Base-by-base conservation (phyloP, 495 filamentous ascomycete genomes). In the Lasiosphaeris hirsuta region DNA sequence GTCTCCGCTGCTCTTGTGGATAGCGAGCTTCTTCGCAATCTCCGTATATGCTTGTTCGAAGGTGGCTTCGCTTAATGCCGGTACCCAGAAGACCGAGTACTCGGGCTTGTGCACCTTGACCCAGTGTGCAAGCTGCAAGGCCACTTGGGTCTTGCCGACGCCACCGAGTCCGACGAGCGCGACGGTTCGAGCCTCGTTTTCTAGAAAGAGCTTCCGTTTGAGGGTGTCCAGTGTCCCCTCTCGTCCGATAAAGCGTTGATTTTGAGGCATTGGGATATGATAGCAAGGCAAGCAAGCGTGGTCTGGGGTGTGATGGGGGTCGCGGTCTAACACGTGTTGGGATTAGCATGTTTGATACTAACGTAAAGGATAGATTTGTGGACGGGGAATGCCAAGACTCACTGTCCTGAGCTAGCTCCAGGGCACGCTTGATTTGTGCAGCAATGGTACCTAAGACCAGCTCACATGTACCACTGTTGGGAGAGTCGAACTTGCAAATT, bases 71-170 rank as follows among this genome's bases (percentile, higher is more conserved):
- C 66, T 76, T 1, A 71, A 55, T 0, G 72, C 74, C 0, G 72
- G 66, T 11, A 84, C 59, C 81, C 80, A 85, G 48, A 83, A 73
- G 19, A 83, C 57, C 1, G 78, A 77, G 46, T 68, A 79, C 1
- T 75, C 68, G 1, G 69, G 60, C 6, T 71, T 47, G 14, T 61
- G 44, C 9, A 61, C 0, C 70, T 63, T 70, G 6, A 65, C 51
- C 56, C 71, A 68, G 56, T 78, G 78, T 0, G 72, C 72, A 38
- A 81, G 51, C 51, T 79, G 73, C 8, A 85, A 52, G 1, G 70
- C 74, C n/a, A 84, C 61, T 53, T 81, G 79, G 0, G 80, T 80
- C 54, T 83, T 84, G 0, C 78, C 78, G 4, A 79, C 63, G 0
- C 78, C 80, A 0, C 77, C 79, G 5, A 80, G 67, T 0, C 81